These are phyloP conservation scores for Liquidambar formosana DNA, from an alignment of 164 flowering plant genomes.

Conservation along the genomic window DNA sequence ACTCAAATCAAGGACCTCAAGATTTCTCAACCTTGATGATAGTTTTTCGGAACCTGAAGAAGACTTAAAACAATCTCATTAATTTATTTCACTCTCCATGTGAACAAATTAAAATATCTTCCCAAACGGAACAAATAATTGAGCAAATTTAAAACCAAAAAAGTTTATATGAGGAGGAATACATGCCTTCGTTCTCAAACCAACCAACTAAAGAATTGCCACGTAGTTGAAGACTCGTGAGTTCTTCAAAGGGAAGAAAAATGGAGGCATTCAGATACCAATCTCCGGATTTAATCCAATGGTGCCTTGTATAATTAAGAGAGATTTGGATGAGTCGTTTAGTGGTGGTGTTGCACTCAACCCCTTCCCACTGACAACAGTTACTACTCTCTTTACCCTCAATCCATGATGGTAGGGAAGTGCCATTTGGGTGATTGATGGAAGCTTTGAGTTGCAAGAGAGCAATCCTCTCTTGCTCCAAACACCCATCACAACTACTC, in stretches of 20 bases:
- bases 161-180: no score
- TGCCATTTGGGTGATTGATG: constrained; percentile 10
- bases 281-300: not conserved
- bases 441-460: constrained; percentile 7
- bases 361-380: not conserved
- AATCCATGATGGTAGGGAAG: not conserved
- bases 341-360: not conserved
- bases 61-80: no score
- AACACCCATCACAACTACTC: constrained; percentile 4
- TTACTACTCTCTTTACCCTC: not conserved
- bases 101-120: no score
- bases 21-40: no score
- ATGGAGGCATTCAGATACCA: constrained; percentile 10
- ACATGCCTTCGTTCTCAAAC: not conserved
- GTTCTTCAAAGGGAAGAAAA: not conserved
- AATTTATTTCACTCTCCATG: no score
- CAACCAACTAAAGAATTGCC: not conserved
- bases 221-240: not conserved
- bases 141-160: no score
- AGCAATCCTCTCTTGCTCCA: constrained; percentile 9
- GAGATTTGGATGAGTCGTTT: constrained; percentile 3
- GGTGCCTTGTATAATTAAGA: not conserved
- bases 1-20: no score
- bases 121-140: no score
- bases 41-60: no score